These are phyloP conservation scores for Cyberlindnera suaveolens DNA, from an alignment of 805 yeast genomes.

Conservation along the genomic window DNA sequence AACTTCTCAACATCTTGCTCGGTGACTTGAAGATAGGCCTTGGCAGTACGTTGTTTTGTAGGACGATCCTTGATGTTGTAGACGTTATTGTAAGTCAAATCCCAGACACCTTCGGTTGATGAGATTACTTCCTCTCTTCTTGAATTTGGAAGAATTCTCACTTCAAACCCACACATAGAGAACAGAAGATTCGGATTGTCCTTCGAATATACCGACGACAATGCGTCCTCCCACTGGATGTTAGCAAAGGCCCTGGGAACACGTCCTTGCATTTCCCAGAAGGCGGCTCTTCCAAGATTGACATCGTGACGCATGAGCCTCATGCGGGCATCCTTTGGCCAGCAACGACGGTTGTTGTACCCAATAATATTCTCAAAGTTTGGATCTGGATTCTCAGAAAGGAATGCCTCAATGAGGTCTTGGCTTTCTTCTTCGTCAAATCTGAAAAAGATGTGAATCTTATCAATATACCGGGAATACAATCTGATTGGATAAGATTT, in stretches of 20 bases:
- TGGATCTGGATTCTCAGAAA: slow-evolving; percentile 88
- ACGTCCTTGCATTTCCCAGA: slow-evolving; percentile 82
- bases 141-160: slow-evolving; percentile 73
- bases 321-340: slow-evolving; percentile 95
- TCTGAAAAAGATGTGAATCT: slow-evolving; percentile 71
- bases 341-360: slow-evolving; percentile 81
- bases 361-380: slow-evolving; percentile 82
- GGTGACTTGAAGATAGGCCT: slow-evolving; percentile 79
- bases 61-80: slow-evolving; percentile 34
- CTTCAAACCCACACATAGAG: slow-evolving; percentile 93
- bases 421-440: slow-evolving; percentile 69
- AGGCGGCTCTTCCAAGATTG: slow-evolving; percentile 83
- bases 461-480: slow-evolving; percentile 80
- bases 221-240: slow-evolving; percentile 72
- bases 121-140: slow-evolving; percentile 50
- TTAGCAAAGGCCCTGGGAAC: slow-evolving; percentile 70
- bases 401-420: slow-evolving; percentile 66
- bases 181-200: slow-evolving; percentile 87
- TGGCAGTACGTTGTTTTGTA: slow-evolving; percentile 82
- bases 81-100: slow-evolving; percentile 36
- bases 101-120: slow-evolving; percentile 88
- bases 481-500: slow-evolving; percentile 67
- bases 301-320: slow-evolving; percentile 86
- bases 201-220: slow-evolving; percentile 82
- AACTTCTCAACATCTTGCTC: slow-evolving; percentile 75